A percentile compares a stretch with the other conserved stretches of the same genome.
Conservation (phyloP, 1,284 basidiomycete genomes). For the Apiotrichum akiyoshidainum region DNA sequence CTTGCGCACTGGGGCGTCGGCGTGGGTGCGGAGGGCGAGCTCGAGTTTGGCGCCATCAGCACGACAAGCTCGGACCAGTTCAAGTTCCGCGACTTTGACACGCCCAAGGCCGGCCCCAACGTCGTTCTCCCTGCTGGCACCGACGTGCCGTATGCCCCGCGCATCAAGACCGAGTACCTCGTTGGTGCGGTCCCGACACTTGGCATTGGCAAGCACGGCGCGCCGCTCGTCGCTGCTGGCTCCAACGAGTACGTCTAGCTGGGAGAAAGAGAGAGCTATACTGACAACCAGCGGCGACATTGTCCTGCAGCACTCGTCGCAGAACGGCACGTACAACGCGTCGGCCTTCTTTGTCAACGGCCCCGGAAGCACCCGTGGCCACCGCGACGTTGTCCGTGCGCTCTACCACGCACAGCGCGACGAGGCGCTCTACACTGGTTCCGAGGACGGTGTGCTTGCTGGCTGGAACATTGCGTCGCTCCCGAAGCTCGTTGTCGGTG, state of each 20-base stretch:
- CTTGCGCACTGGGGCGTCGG: conserved; percentile 38
- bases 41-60: conserved; percentile 37
- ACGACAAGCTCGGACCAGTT: conserved; percentile 33
- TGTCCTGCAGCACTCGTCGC: conserved; percentile 40
- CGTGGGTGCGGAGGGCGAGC: conserved; percentile 25
- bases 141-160: conserved; percentile 30
- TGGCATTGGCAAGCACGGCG: conserved; percentile 38
- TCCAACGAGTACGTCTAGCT: conserved; percentile 42
- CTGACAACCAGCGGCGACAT: conserved; percentile 44
- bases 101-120: conserved; percentile 24
- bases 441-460: conserved; percentile 50
- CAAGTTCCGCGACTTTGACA: conserved; percentile 34
- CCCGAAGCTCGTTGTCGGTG: conserved; percentile 36
- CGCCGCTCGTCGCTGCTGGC: conserved; percentile 41
- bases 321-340: conserved; percentile 28
- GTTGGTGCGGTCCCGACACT: conserved; percentile 45
- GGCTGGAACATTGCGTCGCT: conserved; percentile 47
- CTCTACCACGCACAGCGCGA: conserved; percentile 45
- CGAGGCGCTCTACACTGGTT: conserved; percentile 50
- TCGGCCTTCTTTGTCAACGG: conserved; percentile 44
- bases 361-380: conserved; percentile 34
- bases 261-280: too few relatives aligned
- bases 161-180: conserved; percentile 42
- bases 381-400: conserved; percentile 49
- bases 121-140: conserved; percentile 32